Evolutionary conservation across 257 asterid species (phyloP), one percentile per base, ranked within the genome.

Genomic region (Solanum dulcamara): DNA sequence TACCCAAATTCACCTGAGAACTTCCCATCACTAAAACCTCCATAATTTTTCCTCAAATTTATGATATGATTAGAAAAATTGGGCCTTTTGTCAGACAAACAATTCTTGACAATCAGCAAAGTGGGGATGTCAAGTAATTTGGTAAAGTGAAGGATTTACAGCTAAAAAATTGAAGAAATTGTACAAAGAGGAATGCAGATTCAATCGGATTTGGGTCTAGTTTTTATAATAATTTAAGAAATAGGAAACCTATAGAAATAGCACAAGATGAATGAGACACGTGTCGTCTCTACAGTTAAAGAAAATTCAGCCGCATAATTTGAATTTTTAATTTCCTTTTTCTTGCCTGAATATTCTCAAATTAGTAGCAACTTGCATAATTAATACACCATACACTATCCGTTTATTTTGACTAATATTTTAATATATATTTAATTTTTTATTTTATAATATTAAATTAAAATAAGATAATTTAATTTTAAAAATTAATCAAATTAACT

Each of bases 11-110:
- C 85, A 93, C 87, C 90, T 91, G 93, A 75, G 97, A 93, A 90
- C 93, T 93, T 85, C 95, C 93, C 30, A 92, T 88, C 59, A 91
- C 88, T 50, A 94, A 94, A 83, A 91, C 64, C 90, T 92, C 97
- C 99, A 94, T 94, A 26, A n/a, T 68, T 83, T 30, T 50, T n/a
- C 10, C 32, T 62, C 4, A 26, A 60, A 57, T 40, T 32, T n/a
- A 40, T 57, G 14, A 59, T 40, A 35, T 3, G 37, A 26, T 22
- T 1, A 48, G 64, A 8, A 83, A 83, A 83, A 62, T 30, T 20
- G 68, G 50, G 59, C 32, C 53, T 48, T 62, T 55, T 68, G 79
- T 17, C 42, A 67, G 10, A 51, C 1, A 5, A 51, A 17, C 59
- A 64, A 81, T 57, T 35, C n/a, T 13, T 6, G 48, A 81, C 24